Evolutionary conservation across 202 grass and related monocot genomes (phyloP).

Genomic region (Panicum hallii): DNA sequence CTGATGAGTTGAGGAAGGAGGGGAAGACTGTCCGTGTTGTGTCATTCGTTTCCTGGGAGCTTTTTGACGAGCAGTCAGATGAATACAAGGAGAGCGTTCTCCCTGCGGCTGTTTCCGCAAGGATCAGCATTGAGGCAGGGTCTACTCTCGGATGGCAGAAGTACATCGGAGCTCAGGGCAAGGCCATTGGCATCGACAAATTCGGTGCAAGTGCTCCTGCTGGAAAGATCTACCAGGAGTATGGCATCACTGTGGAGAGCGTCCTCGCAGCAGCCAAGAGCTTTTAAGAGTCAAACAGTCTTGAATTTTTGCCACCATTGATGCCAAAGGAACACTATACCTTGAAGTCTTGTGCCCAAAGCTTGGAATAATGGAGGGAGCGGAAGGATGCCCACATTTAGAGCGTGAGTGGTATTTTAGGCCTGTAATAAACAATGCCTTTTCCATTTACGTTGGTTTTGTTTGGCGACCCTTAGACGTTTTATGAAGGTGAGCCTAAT

Average conservation of each 20-base stretch:
- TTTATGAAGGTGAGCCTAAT: constrained; percentile 54
- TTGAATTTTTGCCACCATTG: constrained; percentile 38
- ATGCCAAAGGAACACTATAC: constrained; percentile 47
- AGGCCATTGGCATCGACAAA: constrained; percentile 85
- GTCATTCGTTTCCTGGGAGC: constrained; percentile 79
- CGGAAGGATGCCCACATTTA: constrained; percentile 27
- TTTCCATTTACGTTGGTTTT: constrained; percentile 53
- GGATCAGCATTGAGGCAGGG: constrained; percentile 83
- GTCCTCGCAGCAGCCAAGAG: constrained; percentile 75
- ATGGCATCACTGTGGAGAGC: constrained; percentile 67
- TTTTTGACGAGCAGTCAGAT: constrained; percentile 78
- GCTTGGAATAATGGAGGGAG: constrained; percentile 52
- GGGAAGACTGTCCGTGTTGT: constrained; percentile 88
- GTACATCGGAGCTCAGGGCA: constrained; percentile 66
- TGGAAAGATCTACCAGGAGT: constrained; percentile 84
- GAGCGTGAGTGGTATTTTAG: constrained; percentile 52
- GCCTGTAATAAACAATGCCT: constrained; percentile 70
- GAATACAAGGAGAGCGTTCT: constrained; percentile 91
- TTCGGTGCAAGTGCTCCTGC: constrained; percentile 92
- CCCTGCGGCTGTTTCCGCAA: constrained; percentile 63
- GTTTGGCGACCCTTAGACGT: constrained; percentile 42
- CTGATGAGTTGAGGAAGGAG: constrained; percentile 77
- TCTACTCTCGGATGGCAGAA: constrained; percentile 81
- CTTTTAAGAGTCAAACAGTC: constrained; percentile 55
- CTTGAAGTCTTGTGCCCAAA: constrained; percentile 30